Base-by-base conservation (phyloP, 306 rosid genomes). In the Malus asiatica region DNA sequence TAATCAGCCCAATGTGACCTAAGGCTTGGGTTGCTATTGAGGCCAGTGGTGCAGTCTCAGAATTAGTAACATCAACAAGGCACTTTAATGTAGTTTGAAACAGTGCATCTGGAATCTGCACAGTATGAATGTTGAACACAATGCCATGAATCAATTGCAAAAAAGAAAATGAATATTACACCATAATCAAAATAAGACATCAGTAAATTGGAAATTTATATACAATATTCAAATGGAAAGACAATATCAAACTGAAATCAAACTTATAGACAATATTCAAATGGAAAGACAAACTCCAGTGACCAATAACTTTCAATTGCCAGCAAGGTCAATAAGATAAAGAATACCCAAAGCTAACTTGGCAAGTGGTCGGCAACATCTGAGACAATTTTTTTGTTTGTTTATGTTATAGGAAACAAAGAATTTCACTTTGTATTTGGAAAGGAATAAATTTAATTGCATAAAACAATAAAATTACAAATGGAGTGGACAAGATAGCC, bases 21-120 rank as follows among this genome's bases (percentile, higher is more conserved):
- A 94, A 75, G 25, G 97, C 98, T 86, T 94, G 96, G 93, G 92
- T 86, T 55, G 97, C 97, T 75, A 90, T 89, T 68, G 97, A 87
- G 73, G 96, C 93, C 57, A 94, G 78, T 48, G 87, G 79, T 19
- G 96, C 88, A 68, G 89, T 88, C 85, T 94, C 98, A 68, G 92
- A 86, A 68, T 71, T 88, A 83, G 90, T 95, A 78, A 89, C 84
- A 73, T 89, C 95, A 80, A 90, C 93, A 79, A 94, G 89, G 81
- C 92, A 90, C 82, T 84, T 85, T 22, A 92, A 87, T 45, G 81
- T 86, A 79, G 70, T 75, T 84, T 80, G 92, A 70, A 89, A 85
- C 83, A 86, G 72, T 59, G 83, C 44, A 78, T 84, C 95, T 62
- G 89, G 84, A 76, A 89, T 86, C 97, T 94, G 88, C 64, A 53